Percentiles rank a stretch among this genome's conserved stretches.
These are phyloP conservation scores for Anastatica hierochuntica DNA, from an alignment of 345 rosid species.

Conservation along the genomic window DNA sequence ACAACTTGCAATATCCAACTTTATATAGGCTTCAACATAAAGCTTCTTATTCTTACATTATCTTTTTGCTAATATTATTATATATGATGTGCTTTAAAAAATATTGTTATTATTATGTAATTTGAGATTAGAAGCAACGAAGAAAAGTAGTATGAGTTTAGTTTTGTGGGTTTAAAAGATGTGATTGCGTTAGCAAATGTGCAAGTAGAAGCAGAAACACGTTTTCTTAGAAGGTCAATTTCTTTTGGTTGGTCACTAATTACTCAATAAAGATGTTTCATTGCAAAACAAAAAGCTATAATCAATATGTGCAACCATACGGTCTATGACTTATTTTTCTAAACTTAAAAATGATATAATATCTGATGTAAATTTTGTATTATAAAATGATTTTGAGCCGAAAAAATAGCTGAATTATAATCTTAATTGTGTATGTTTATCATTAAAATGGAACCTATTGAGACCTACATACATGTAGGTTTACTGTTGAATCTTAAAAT, in stretches of 20 bases:
- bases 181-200: conserved; percentile 19
- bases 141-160: conserved; percentile 12
- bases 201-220: conserved; percentile 19
- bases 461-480: neutral
- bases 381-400: too few species aligned
- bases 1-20: too few species aligned
- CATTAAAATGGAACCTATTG: neutral
- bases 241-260: conserved; percentile 25
- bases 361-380: too few species aligned
- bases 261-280: conserved; percentile 14
- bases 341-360: too few species aligned
- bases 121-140: conserved; percentile 19
- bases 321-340: too few species aligned
- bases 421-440: neutral
- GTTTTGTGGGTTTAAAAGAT: conserved; percentile 25
- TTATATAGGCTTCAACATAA: too few species aligned
- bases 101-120: conserved; percentile 1
- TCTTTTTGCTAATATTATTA: too few species aligned
- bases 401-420: too few species aligned
- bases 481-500: too few species aligned
- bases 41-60: too few species aligned
- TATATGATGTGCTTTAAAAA: neutral
- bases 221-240: conserved; percentile 19
- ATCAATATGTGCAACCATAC: conserved; percentile 20
- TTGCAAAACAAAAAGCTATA: neutral